Percentiles rank a stretch among this genome's conserved stretches.
phyloP scores from a whole-genome alignment of 2,329 filamentous ascomycete species.

The Ascochyta lentis region DNA sequence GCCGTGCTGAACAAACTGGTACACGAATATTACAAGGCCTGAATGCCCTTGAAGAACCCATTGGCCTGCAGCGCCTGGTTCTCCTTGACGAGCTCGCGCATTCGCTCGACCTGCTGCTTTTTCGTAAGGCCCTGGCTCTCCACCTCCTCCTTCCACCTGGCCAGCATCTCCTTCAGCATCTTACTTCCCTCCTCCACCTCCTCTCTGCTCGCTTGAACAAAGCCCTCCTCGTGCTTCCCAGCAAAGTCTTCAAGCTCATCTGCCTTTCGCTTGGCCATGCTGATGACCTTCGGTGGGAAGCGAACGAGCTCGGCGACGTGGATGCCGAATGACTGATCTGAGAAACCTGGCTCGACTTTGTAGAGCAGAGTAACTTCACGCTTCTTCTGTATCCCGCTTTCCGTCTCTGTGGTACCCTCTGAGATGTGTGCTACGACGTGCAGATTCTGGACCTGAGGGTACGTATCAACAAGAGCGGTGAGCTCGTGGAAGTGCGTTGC shows the following conservation, averaged over 20 bases:
- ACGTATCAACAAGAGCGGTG: slow-evolving; percentile 85
- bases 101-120: slow-evolving; percentile 76
- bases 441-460: slow-evolving; percentile 87
- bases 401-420: slow-evolving; percentile 57
- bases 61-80: slow-evolving; percentile 70
- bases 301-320: slow-evolving; percentile 96
- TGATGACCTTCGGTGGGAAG: slow-evolving; percentile 95
- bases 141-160: slow-evolving; percentile 80
- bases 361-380: slow-evolving; percentile 92
- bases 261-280: slow-evolving; percentile 98
- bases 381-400: slow-evolving; percentile 50
- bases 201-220: slow-evolving; percentile 65
- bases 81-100: slow-evolving; percentile 78
- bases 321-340: slow-evolving; percentile 97
- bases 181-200: slow-evolving; percentile 89
- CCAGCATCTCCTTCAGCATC: slow-evolving; percentile 81
- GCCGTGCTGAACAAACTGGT: slow-evolving; percentile 4
- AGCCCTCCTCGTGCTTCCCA: slow-evolving; percentile 69
- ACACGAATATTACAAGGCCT: slow-evolving; percentile 50
- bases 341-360: slow-evolving; percentile 94
- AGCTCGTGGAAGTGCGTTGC: slow-evolving; percentile 99
- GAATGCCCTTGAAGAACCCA: slow-evolving; percentile 70
- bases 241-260: slow-evolving; percentile 98
- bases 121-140: slow-evolving; percentile 63
- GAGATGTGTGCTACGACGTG: slow-evolving; percentile 95